Evolutionary conservation across 352 stramenopile genomes (phyloP), one percentile per base, ranked within the genome.

Genomic region (Achlya hypogyna): DNA sequence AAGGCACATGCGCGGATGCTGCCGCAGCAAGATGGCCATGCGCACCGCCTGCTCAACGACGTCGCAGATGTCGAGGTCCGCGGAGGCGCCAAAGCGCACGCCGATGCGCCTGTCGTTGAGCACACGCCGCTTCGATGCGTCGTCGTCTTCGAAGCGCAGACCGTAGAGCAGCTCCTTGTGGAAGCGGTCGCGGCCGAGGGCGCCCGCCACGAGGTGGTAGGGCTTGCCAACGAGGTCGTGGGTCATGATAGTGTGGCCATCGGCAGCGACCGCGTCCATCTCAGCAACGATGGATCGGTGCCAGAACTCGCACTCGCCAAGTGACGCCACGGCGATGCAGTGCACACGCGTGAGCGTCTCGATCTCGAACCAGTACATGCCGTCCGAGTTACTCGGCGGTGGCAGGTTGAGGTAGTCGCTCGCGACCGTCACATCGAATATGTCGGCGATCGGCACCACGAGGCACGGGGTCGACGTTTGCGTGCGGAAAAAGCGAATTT

Each of bases 361-460:
- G 6, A 86, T 54, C 10, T 78, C 71, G 38, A 88, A 43, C 79
- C 79, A 88, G 40, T 74, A 77, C n/a, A 88, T 49, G 23, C 65
- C 52, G 40, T 64, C 47, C 32, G 31, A 64, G 40, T 64, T 64
- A 22, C 8, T n/a, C 20, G 54, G 22, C 20, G 31, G 18, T 5
- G 54, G 54, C 31, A 64, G 35, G 35, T 64, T 51, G 32, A 64
- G 38, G 12, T 22, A 22, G 25, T 45, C 38, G 40, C n/a, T 22
- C 18, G 35, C 32, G 6, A 32, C 12, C 25, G 54, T 51, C 4
- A 83, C 51, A 1, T 51, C 42, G 18, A 84, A 25, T 2, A 84
- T 67, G 0, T 71, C 52, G 29, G 76, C 74, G 0, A 87, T 10
- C 0, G 68, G 43, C 9, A 87, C 72, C 0, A 69, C 47, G 18